These are phyloP conservation scores for Cladorrhinum sp. DNA, from an alignment of 2,329 filamentous ascomycete genomes.

Conservation along the genomic window DNA sequence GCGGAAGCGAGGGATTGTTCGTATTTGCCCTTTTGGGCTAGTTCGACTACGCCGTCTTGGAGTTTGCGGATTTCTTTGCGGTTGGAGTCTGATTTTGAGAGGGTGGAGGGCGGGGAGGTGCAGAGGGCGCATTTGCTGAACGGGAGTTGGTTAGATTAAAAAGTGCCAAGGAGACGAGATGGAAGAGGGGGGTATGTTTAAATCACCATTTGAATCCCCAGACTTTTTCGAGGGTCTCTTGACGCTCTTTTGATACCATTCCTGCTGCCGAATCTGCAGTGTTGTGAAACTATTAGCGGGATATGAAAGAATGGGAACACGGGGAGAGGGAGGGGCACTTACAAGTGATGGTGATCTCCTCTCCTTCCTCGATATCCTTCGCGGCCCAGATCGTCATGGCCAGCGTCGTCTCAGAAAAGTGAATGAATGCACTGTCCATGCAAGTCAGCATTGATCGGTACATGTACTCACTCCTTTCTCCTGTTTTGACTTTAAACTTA, in stretches of 20 bases:
- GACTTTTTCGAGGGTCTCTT: conserved; percentile 13
- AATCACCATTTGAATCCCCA: conserved; percentile 26
- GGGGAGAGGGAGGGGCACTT: too few relatives aligned
- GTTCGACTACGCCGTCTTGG: conserved; percentile 11
- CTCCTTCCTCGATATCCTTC: conserved; percentile 23
- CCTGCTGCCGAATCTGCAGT: conserved; percentile 17
- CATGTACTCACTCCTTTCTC: background rate
- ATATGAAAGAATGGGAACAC: too few relatives aligned
- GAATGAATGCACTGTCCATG: conserved; percentile 20
- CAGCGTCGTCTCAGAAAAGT: conserved; percentile 23
- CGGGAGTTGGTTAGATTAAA: background rate
- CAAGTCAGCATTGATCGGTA: background rate
- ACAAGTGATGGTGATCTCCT: conserved; percentile 28
- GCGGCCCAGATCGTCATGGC: conserved; percentile 25
- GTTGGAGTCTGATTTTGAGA: conserved; percentile 15
- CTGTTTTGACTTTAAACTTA: background rate
- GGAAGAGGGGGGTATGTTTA: background rate
- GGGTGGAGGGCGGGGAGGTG: conserved; percentile 1
- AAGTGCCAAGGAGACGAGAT: too few relatives aligned
- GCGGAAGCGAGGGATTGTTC: conserved; percentile 11
- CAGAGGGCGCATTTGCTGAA: conserved; percentile 22
- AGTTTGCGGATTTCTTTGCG: conserved; percentile 12
- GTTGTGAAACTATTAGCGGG: too few relatives aligned
- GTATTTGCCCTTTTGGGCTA: conserved; percentile 20
- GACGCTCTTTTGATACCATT: conserved; percentile 15